Percentiles rank a stretch among this genome's conserved stretches.
phyloP scores from a whole-genome alignment of 176 grass and related monocot species.

The Sorghum bicolor region Sorghum_bicolor_NCBIv3 NC_012879.2:1724501-1725000 shows the following conservation, averaged over 20 bases:
- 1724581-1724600: conserved; percentile 64
- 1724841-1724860: background rate
- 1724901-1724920: background rate
- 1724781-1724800: background rate
- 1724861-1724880: background rate
- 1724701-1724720: background rate
- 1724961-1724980: background rate
- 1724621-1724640: background rate
- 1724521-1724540: conserved; percentile 70
- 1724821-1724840: background rate
- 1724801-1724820: background rate
- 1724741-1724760: background rate
- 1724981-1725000: background rate
- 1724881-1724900: background rate
- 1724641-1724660: background rate
- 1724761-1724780: background rate
- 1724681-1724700: background rate
- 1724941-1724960: background rate
- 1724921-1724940: background rate
- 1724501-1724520: background rate
- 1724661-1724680: background rate
- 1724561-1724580: conserved; percentile 39
- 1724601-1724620: conserved; percentile 10
- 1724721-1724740: background rate
- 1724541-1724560: conserved; percentile 73